Conservation (phyloP, 345 rosid genomes). For the Hypericum androsaemum region DNA sequence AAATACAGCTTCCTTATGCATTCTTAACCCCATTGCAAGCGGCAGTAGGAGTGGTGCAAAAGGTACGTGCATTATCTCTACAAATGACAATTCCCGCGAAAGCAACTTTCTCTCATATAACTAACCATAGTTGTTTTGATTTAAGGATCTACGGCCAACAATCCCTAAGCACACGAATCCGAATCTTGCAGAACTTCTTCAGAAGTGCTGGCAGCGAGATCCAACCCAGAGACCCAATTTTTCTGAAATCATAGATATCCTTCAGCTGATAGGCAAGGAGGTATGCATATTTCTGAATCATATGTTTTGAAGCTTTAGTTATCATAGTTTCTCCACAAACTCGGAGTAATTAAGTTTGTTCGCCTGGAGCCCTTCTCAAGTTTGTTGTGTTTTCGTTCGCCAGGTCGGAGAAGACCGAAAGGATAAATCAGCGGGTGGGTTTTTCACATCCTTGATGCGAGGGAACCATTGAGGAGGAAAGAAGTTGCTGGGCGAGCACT, state of each 20-base stretch:
- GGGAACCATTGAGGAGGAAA: slow-evolving; percentile 34
- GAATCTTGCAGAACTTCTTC: slow-evolving; percentile 58
- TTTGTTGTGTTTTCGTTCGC: background rate
- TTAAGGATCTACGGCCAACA: slow-evolving; percentile 56
- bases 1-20: slow-evolving; percentile 64
- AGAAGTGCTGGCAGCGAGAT: slow-evolving; percentile 87
- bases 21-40: slow-evolving; percentile 81
- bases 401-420: slow-evolving; percentile 49
- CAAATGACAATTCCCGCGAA: no score
- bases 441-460: slow-evolving; percentile 40
- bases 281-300: slow-evolving; percentile 23
- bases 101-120: slow-evolving; percentile 6
- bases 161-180: slow-evolving; percentile 78
- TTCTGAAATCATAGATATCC: slow-evolving; percentile 55
- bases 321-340: background rate
- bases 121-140: slow-evolving; percentile 9
- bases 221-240: slow-evolving; percentile 75
- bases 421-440: slow-evolving; percentile 35
- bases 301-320: background rate
- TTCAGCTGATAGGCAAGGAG: slow-evolving; percentile 56
- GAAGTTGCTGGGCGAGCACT: slow-evolving; percentile 11
- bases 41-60: slow-evolving; percentile 88
- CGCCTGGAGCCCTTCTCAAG: background rate
- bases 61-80: slow-evolving; percentile 28
- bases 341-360: background rate